Evolutionary conservation across 495 filamentous ascomycete species (phyloP), one percentile per base, ranked within the genome.

Genomic region (Hypomontagnella submonticulosa): DNA sequence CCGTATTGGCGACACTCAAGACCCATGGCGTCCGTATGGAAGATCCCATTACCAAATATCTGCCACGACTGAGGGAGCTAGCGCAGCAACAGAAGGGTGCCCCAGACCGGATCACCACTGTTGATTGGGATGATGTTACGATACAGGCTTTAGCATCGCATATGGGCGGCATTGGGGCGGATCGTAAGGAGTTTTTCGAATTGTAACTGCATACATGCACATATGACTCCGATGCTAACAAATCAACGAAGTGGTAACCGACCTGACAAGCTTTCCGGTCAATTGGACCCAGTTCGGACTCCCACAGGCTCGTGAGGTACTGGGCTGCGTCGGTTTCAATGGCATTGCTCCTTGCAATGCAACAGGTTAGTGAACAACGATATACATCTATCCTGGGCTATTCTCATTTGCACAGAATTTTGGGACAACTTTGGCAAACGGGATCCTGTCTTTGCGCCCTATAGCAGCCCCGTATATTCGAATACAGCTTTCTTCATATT

Each of bases 81-180:
- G 47, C 54, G 7, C 8, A 33, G 19, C 50, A 52, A 48, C 38
- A 67, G 44, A 44, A 36, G 33, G 19, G 42, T 19, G 19, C 48
- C 18, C 15, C 11, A 51, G 40, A 48, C 27, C 32, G 43, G 4
- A 68, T 74, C 12, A 59, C 72, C 16, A 61, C 59, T 18, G 66
- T 81, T 16, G 66, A 70, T 9, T 86, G 82, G 84, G 71, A 81
- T 3, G 77, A 84, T n/a, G 61, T 85, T 15, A 85, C 81, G 0
- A 57, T 85, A 12, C 73, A 77, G 11, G 72, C 78, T 19, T 63
- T 84, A 16, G 77, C 77, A 0, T 77, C 75, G 38, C 81, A 84
- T 41, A 65, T 78, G 48, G 57, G 80, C 18, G 82, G 79, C 1
- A 75, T 82, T 16, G 71, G 30, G 16, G 16, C 57, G 20, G 63